phyloP scores from a whole-genome alignment of 2,329 filamentous ascomycete species.

The Ophiocordyceps camponoti-floridani region DNA sequence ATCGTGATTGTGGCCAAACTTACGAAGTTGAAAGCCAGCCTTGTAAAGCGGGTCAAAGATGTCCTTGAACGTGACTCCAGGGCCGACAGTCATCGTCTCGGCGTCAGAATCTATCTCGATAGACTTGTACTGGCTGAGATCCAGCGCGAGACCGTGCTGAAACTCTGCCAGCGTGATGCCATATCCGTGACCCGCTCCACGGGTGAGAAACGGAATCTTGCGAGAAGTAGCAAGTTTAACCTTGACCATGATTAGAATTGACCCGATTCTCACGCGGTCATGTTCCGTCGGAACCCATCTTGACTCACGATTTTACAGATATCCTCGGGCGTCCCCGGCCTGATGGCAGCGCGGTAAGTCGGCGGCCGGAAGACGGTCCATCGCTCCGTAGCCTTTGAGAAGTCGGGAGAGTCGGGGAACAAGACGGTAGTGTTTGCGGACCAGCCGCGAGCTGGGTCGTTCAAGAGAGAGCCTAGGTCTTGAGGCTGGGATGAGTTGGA shows the following conservation, averaged over 20 bases:
- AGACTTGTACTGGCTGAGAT: not conserved
- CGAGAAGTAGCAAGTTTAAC: not conserved
- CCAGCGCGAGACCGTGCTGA: not conserved
- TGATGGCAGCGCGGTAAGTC: not conserved
- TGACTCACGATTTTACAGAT: not conserved
- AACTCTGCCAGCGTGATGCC: not conserved
- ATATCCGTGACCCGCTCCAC: not conserved
- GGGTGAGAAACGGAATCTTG: not conserved
- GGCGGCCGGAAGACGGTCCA: not conserved
- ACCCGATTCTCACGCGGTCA: not conserved
- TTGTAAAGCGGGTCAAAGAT: not conserved
- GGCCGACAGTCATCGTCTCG: not conserved
- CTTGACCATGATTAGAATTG: not conserved
- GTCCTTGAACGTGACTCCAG: not conserved
- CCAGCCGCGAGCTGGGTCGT: not conserved
- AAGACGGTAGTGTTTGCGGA: not conserved
- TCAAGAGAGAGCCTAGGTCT: not conserved
- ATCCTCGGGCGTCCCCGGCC: not conserved
- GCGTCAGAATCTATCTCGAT: not conserved
- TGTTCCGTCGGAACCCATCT: too few species aligned
- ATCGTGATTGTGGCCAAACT: not conserved
- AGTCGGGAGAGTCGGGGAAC: not conserved
- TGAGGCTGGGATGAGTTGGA: not conserved
- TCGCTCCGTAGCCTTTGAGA: not conserved
- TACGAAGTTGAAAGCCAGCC: not conserved